A percentile compares a stretch with the other conserved stretches of the same genome.
Evolutionary conservation across 768 basidiomycete genomes (phyloP).

Genomic region (Gelatoporia subvermispora): DNA sequence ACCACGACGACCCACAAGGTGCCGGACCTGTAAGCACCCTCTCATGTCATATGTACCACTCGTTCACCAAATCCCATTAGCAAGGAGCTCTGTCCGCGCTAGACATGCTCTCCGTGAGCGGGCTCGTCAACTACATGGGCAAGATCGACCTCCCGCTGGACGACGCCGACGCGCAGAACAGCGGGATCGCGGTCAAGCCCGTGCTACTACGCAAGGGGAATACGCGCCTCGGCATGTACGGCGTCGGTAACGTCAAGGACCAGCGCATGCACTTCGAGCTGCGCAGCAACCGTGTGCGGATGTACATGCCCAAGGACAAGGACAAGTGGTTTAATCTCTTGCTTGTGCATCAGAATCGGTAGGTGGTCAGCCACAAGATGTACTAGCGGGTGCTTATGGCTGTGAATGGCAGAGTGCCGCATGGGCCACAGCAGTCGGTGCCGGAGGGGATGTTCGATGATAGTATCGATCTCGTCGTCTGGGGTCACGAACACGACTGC

Average conservation of each 20-base stretch:
- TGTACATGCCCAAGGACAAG: slow-evolving; percentile 93
- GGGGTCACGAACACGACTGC: slow-evolving; percentile 99
- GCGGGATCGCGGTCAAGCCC: slow-evolving; percentile 83
- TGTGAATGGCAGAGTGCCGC: slow-evolving; percentile 64
- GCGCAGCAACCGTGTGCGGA: slow-evolving; percentile 86
- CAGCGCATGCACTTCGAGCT: slow-evolving; percentile 95
- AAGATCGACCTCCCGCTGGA: slow-evolving; percentile 84
- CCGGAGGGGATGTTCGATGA: slow-evolving; percentile 98
- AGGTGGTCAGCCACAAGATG: slow-evolving; percentile 22
- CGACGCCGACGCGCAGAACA: slow-evolving; percentile 58
- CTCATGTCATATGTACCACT: not conserved
- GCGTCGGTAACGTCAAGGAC: slow-evolving; percentile 95
- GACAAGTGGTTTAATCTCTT: slow-evolving; percentile 94
- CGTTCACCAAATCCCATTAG: slow-evolving; percentile 32
- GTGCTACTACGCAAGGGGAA: slow-evolving; percentile 87
- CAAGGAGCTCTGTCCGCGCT: slow-evolving; percentile 95
- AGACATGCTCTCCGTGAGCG: slow-evolving; percentile 90
- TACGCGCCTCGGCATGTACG: slow-evolving; percentile 87
- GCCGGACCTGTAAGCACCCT: slow-evolving; percentile 79
- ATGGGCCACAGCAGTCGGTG: slow-evolving; percentile 90
- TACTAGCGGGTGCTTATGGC: not conserved
- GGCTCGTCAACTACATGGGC: slow-evolving; percentile 96
- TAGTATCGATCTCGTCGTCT: slow-evolving; percentile 86
- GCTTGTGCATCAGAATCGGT: slow-evolving; percentile 96
- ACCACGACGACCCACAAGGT: slow-evolving; percentile 98